Base-by-base conservation (phyloP, 331 rosid genomes). In the Prunus yedoensis region DNA sequence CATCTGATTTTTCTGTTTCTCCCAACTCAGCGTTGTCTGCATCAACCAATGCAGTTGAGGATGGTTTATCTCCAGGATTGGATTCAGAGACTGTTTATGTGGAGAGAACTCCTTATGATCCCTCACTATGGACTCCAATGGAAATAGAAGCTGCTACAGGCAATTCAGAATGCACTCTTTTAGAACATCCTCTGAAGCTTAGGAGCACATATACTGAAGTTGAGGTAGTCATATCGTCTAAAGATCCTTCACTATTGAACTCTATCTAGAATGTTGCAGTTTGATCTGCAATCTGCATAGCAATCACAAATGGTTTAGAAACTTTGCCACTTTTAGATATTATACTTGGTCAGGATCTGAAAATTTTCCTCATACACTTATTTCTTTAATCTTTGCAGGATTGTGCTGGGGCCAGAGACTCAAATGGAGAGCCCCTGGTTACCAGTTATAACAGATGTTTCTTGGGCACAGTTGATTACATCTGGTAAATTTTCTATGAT, bases 401-500 rank as follows among this genome's bases (percentile, higher is more conserved):
- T 85, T 49, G 73, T 76, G 78, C 90, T 10, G 91, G 91, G 57
- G 84, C 89, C 66, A 88, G 99, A 79, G 99, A 88, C 76, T 77
- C 86, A 61, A 75, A 85, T 78, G 97, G 97, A 59, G 99, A 95
- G 83, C 99, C 99, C 63, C 77, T 84, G 68, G 92, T 83, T 74
- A 95, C 99, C 75, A 95, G 97, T 85, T 92, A 88, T 79, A 70
- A 95, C 71, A 83, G 83, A 59, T 72, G 92, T 83, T 94, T 94
- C 83, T 47, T 81, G 58, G 97, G 97, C 68, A 92, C 97, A 8
- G 97, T 95, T 64, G 99, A 92, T 84, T 95, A 95, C 80, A 92
- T 95, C 78, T 95, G 99, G 99, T 92, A 85, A 65, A 35, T 71
- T 50, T 59, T 80, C 71, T 62, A 17, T 18, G 63, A 23, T 66